A percentile compares a stretch with the other conserved stretches of the same genome.
phyloP scores from a whole-genome alignment of 2,329 filamentous ascomycete genomes.

The Zymoseptoria passerinii region DNA sequence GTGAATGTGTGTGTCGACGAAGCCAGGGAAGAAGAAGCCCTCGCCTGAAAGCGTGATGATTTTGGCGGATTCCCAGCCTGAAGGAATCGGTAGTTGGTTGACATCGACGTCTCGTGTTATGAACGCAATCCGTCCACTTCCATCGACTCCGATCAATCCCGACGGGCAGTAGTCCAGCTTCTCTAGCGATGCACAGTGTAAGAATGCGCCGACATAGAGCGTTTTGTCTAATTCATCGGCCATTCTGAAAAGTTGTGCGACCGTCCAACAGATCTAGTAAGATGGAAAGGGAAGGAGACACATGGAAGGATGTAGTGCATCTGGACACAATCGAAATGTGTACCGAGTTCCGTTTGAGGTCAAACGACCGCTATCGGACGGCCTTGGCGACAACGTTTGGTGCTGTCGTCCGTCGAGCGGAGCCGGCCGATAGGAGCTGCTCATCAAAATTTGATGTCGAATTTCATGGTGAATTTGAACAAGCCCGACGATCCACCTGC shows the following conservation, averaged over 20 bases:
- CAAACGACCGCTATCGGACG: background rate
- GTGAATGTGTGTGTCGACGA: slow-evolving; percentile 95
- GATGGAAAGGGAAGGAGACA: background rate
- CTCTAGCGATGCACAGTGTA: slow-evolving; percentile 45
- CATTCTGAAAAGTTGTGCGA: background rate
- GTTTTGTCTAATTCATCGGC: slow-evolving; percentile 17
- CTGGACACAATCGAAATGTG: background rate
- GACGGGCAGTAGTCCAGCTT: slow-evolving; percentile 43
- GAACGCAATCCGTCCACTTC: slow-evolving; percentile 44
- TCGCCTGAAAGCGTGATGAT: slow-evolving; percentile 33
- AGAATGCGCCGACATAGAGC: slow-evolving; percentile 55
- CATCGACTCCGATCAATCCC: slow-evolving; percentile 45
- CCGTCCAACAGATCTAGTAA: background rate
- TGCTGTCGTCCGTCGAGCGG: background rate
- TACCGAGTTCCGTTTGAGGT: background rate
- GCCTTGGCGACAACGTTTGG: background rate
- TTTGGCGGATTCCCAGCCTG: slow-evolving; percentile 37
- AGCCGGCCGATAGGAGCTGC: background rate
- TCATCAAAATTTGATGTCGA: background rate
- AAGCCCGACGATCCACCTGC: background rate
- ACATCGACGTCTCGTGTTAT: slow-evolving; percentile 31
- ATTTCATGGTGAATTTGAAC: background rate
- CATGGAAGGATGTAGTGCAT: background rate
- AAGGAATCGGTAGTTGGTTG: slow-evolving; percentile 16
- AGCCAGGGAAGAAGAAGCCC: slow-evolving; percentile 77